Conservation (phyloP, 2,329 filamentous ascomycete genomes). For the Talaromyces piceae region DNA sequence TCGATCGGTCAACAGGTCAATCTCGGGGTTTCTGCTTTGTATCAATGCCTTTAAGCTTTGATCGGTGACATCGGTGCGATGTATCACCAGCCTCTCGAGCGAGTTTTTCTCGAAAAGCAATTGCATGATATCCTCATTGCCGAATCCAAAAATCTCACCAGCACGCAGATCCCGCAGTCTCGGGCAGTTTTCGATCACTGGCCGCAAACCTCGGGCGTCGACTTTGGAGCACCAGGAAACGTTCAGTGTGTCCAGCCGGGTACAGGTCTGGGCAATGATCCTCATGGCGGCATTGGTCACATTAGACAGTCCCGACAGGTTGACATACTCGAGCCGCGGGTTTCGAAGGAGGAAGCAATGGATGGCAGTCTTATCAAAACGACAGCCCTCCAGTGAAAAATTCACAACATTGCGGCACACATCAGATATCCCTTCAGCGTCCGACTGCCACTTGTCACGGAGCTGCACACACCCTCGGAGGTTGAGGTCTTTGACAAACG, state of each 20-base stretch:
- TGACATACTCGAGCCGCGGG: conserved; percentile 69
- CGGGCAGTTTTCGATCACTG: conserved; percentile 64
- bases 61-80: conserved; percentile 70
- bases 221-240: conserved; percentile 90
- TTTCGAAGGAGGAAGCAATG: conserved; percentile 76
- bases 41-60: conserved; percentile 65
- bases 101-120: conserved; percentile 73
- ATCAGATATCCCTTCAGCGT: conserved; percentile 62
- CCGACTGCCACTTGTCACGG: conserved; percentile 67
- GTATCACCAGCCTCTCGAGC: conserved; percentile 73
- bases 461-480: conserved; percentile 86
- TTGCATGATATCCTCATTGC: conserved; percentile 63
- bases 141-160: conserved; percentile 73
- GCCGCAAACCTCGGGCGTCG: conserved; percentile 66
- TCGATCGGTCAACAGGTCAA: conserved; percentile 71
- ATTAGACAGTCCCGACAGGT: conserved; percentile 71
- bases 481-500: conserved; percentile 86
- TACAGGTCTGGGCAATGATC: conserved; percentile 74
- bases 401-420: conserved; percentile 81
- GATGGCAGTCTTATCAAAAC: conserved; percentile 70
- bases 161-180: conserved; percentile 72
- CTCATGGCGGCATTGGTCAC: conserved; percentile 76
- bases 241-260: conserved; percentile 74
- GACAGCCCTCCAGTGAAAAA: conserved; percentile 81
- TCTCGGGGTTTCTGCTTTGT: conserved; percentile 65